Evolutionary conservation across 2,329 filamentous ascomycete species (phyloP), one percentile per base, ranked within the genome.

Genomic region (Epichloe brachyelytri): DNA sequence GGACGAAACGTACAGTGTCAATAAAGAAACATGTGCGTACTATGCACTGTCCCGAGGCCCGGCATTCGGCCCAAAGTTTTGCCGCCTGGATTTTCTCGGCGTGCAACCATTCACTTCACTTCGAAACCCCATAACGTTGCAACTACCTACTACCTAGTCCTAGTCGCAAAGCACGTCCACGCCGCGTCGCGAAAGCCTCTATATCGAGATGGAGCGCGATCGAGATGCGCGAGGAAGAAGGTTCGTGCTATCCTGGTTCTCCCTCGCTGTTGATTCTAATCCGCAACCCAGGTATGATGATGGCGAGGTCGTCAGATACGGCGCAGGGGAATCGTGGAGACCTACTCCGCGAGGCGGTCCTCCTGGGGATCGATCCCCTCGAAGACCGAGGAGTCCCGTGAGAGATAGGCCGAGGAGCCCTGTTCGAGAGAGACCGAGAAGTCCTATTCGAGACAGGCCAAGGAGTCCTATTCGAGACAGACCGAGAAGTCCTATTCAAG

Each of bases 251-350:
- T 19, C 22, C 43, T 48, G 41, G 20, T n/a, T 43, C 17, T 26
- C 39, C 39, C 51, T 34, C 48, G 6, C 12, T 41, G 43, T 43
- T 19, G 26, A 30, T 43, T 14, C 51, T 51, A 20, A 54, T 53
- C 6, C 58, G 51, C 60, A 22, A 37, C 3, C 6, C 53, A 80
- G 77, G 61, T 81, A 78, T 58, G 77, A 81, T 56, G 78, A 81
- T 56, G 78, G 78, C 43, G 78, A 81, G 65, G 78, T 81, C 50
- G 75, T 79, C 55, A 71, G 78, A 59, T 81, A 80, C 61, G 78
- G 78, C 48, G 78, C 78, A 12, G 78, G 78, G 53, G 78, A 81
- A 64, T 80, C 77, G 38, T 81, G 79, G 70, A 69, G 78, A 53
- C 78, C 78, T 11, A 80, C 76, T 53, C 78, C 78, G 48, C 65